phyloP scores from a whole-genome alignment of 225 moss, liverwort and hornwort species.

The Takakia lepidozioides region DNA sequence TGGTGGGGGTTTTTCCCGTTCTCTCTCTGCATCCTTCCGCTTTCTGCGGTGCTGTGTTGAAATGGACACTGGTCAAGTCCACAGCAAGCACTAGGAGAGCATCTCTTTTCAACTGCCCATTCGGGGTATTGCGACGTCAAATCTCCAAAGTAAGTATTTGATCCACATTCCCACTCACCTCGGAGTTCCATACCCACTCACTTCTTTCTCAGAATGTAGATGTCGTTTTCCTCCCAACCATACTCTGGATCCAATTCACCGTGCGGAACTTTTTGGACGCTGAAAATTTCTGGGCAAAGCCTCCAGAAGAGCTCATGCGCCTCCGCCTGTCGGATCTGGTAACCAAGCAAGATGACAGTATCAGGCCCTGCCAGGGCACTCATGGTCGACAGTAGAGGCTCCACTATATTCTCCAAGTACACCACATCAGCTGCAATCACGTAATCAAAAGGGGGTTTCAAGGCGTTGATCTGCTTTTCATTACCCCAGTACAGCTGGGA shows the following conservation, averaged over 20 bases:
- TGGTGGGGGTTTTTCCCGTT: no score
- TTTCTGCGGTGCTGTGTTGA: no score
- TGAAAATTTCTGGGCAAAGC: conserved; percentile 59
- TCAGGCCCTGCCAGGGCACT: conserved; percentile 52
- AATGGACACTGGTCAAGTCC: no score
- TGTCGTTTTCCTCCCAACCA: conserved; percentile 62
- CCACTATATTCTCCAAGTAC: conserved; percentile 76
- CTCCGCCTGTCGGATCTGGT: conserved; percentile 64
- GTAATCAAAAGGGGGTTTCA: conserved; percentile 72
- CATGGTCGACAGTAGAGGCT: conserved; percentile 60
- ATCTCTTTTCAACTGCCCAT: no score
- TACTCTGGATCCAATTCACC: conserved; percentile 65
- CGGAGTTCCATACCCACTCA: no score
- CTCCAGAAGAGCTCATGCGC: conserved; percentile 82
- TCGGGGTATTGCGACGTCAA: no score
- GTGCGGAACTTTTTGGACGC: conserved; percentile 39
- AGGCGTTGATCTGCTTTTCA: conserved; percentile 59
- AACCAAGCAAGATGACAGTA: conserved; percentile 54
- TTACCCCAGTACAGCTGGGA: conserved; percentile 69
- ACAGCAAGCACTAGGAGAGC: no score
- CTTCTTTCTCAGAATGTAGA: conserved; percentile 62
- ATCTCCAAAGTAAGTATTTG: no score
- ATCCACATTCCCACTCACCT: no score
- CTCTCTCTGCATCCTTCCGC: no score
- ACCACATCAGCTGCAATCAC: conserved; percentile 81